Percentiles rank a stretch among this genome's conserved stretches.
Conservation (phyloP, 352 stramenopile genomes). For the Bremia lactucae region DNA sequence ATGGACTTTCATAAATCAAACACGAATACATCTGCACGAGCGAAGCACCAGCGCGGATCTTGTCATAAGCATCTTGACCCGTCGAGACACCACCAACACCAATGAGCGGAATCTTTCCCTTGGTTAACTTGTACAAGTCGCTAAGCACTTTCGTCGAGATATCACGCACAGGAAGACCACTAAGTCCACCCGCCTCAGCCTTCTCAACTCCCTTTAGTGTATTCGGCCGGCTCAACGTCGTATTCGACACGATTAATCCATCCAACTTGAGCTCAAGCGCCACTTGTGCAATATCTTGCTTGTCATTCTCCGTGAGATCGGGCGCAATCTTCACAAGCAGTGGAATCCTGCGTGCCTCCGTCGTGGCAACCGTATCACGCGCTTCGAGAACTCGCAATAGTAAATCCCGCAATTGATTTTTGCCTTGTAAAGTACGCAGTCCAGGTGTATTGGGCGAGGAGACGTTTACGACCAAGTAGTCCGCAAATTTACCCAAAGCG, state of each 20-base stretch:
- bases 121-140: slow-evolving; percentile 92
- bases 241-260: slow-evolving; percentile 97
- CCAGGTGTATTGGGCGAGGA: slow-evolving; percentile 94
- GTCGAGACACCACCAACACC: slow-evolving; percentile 89
- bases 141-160: slow-evolving; percentile 90
- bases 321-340: slow-evolving; percentile 97
- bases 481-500: slow-evolving; percentile 86
- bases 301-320: slow-evolving; percentile 91
- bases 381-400: slow-evolving; percentile 59
- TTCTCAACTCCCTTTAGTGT: slow-evolving; percentile 65
- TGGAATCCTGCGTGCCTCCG: slow-evolving; percentile 64
- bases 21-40: slow-evolving; percentile 93
- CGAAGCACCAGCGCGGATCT: slow-evolving; percentile 93
- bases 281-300: slow-evolving; percentile 90
- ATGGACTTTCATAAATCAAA: slow-evolving; percentile 86
- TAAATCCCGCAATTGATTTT: slow-evolving; percentile 72
- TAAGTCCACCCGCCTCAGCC: slow-evolving; percentile 89
- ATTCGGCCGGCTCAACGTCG: slow-evolving; percentile 86
- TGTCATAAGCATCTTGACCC: slow-evolving; percentile 95
- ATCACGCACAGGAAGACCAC: slow-evolving; percentile 88
- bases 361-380: slow-evolving; percentile 44
- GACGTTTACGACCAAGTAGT: slow-evolving; percentile 98
- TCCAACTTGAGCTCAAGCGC: slow-evolving; percentile 84
- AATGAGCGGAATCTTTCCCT: slow-evolving; percentile 91
- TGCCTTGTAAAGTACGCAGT: slow-evolving; percentile 68